Base-by-base conservation (phyloP, 768 basidiomycete genomes). In the Sporobolomyces roseus region DNA sequence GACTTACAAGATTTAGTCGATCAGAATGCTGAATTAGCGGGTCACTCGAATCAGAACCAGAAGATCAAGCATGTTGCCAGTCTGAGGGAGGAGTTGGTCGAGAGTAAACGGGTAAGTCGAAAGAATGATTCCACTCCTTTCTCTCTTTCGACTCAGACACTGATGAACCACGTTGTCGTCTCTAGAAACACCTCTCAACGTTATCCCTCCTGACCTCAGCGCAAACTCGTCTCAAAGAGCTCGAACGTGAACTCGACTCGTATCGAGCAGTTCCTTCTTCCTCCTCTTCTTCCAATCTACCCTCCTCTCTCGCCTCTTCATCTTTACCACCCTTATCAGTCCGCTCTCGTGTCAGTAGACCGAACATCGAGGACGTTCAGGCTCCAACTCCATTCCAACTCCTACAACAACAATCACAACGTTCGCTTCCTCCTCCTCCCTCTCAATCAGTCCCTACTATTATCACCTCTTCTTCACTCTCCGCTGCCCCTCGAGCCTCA, bases 31-130 rank as follows among this genome's bases (percentile, higher is more conserved):
- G 86, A 92, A 77, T 88, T 94, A 65, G 80, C 92, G 23, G 85
- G 90, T 0, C 91, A 93, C 76, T 83, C 84, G 38, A 93, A 93
- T 75, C 88, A 89, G 13, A 85, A 86, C 2, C 92, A 94, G 78
- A 85, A 86, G 66, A 91, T 96, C 74, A 81, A 86, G 77, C 93
- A 94, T 73, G 86, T 96, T 21, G 93, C 93, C 66, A 83, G 86
- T 61, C 85, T 96, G 60, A 83, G 92, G 41, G 81, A 83, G 63
- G 91, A 94, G 76, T 80, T 93, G 55, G 85, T 89, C 3, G 86
- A 90, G 63, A 82, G 84, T 8, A 91, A 91, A 78, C 88, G 90
- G 79, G 91, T 90, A 68, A 66, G 87, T 79, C n/a, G 41, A 30
- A 7, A 27, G 29, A 10, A 30, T 27, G 25, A 13, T 25, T 25